These are phyloP conservation scores for Tanozyma kutaoensis DNA, from an alignment of 805 yeast species.

Conservation along the genomic window DNA sequence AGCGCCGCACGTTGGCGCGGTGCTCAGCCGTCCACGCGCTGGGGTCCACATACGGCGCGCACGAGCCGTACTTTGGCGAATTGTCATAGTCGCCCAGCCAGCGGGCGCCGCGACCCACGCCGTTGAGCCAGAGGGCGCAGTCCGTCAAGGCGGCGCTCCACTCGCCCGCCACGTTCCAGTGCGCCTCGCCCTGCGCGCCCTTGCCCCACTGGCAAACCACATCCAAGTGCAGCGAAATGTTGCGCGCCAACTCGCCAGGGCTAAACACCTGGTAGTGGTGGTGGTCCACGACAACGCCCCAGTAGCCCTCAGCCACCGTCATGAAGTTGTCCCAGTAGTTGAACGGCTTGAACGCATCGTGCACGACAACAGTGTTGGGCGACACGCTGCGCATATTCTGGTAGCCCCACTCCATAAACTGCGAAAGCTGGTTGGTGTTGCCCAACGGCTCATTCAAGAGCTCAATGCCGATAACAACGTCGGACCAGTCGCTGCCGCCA, in stretches of 20 bases:
- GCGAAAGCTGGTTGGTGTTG: conserved; percentile 42
- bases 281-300: conserved; percentile 73
- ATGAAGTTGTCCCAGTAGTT: conserved; percentile 49
- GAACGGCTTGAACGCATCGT: conserved; percentile 64
- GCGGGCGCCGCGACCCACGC: conserved; percentile 74
- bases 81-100: conserved; percentile 48
- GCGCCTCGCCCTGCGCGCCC: conserved; percentile 5
- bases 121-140: conserved; percentile 82
- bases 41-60: conserved; percentile 24
- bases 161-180: conserved; percentile 53
- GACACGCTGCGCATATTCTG: conserved; percentile 40
- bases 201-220: conserved; percentile 9
- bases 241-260: conserved; percentile 41
- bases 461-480: conserved; percentile 74
- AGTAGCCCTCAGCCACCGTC: conserved; percentile 18
- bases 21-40: conserved; percentile 46
- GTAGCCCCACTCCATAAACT: conserved; percentile 55
- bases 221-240: conserved; percentile 32
- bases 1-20: conserved; percentile 47
- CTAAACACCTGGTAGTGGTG: conserved; percentile 86
- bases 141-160: conserved; percentile 89
- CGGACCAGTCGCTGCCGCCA: conserved; percentile 45
- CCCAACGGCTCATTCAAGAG: conserved; percentile 86
- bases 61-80: conserved; percentile 42
- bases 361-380: conserved; percentile 47